phyloP scores from a whole-genome alignment of 2,329 filamentous ascomycete species.

The Sordariomycetes sp. region DNA sequence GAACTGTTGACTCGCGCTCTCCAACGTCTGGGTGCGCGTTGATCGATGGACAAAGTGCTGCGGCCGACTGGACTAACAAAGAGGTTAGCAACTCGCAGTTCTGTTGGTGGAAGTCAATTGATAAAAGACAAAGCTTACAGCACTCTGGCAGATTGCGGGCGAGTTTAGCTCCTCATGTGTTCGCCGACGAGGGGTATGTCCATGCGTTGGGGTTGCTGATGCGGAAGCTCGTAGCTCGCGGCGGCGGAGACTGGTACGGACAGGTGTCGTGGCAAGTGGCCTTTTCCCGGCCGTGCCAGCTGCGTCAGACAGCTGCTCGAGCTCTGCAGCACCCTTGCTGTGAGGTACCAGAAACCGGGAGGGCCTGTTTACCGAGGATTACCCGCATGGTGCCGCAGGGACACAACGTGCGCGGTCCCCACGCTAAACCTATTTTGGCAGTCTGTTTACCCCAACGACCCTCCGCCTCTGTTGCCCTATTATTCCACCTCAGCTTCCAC shows the following conservation, averaged over 20 bases:
- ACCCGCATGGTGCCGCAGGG: neutral
- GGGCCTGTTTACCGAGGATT: neutral
- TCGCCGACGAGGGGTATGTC: neutral
- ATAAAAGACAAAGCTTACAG: neutral
- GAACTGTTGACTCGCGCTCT: neutral
- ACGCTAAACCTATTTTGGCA: constrained; percentile 2
- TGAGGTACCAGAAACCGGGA: neutral
- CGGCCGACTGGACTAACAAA: neutral
- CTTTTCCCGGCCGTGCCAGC: neutral
- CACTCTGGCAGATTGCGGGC: neutral
- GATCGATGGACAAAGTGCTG: neutral
- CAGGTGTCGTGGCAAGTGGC: neutral
- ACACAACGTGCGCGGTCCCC: neutral
- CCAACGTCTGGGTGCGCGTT: neutral
- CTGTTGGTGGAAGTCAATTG: neutral
- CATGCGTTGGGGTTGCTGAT: neutral
- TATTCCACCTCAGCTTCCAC: neutral
- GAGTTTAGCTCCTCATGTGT: neutral
- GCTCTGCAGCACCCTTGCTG: neutral
- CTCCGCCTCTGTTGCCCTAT: neutral
- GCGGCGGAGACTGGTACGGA: neutral
- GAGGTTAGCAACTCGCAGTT: neutral
- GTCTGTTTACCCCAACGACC: constrained; percentile 3
- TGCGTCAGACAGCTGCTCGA: neutral
- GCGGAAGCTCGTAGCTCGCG: neutral